Base-by-base conservation (phyloP, 1,284 basidiomycete species). In the Amylostereum areolatum region DNA sequence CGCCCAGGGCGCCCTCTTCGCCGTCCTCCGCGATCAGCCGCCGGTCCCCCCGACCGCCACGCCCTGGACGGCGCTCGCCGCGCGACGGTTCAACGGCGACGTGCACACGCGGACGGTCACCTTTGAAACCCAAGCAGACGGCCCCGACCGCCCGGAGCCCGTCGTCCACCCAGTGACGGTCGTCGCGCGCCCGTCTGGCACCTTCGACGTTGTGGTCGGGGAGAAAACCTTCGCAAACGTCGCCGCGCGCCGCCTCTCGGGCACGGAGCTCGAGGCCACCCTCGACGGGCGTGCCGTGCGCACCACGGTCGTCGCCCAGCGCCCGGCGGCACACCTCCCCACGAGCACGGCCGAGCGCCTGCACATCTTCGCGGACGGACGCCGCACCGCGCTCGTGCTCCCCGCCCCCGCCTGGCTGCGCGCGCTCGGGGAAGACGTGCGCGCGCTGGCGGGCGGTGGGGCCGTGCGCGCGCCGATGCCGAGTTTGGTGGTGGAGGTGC, bases 401-500 rank as follows among this genome's bases (percentile, higher is more conserved):
- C 80, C 83, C 3, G 70, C 82, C 24, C 87, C 87, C 0, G 71
- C 71, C 12, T 90, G 85, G 84, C 65, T 85, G 29, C 62, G 78
- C 39, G 78, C 81, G 2, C 68, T 88, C 8, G 79, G 78, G 18
- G 76, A 74, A 4, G 81, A 83, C 50, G 66, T 76, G 12, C 61
- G 67, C 28, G 70, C 73, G 5, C 70, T 71, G 27, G 78, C 78
- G 55, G 80, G 82, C 3, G 73, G 73, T 9, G 77, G 78, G 2
- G 75, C 77, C 28, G 57, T 83, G 55, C 77, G 78, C 55, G 85
- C 90, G 7, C 91, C 92, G n/a, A 93, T 93, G 89, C 92, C 90
- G 30, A 90, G 87, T 62, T 74, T 92, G 42, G 85, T 91, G 3
- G 92, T 96, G 3, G 92, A 96, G 54, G 85, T 95, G 44, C 78